Conservation (phyloP, 805 yeast species). For the Myxozyma neglecta region DNA sequence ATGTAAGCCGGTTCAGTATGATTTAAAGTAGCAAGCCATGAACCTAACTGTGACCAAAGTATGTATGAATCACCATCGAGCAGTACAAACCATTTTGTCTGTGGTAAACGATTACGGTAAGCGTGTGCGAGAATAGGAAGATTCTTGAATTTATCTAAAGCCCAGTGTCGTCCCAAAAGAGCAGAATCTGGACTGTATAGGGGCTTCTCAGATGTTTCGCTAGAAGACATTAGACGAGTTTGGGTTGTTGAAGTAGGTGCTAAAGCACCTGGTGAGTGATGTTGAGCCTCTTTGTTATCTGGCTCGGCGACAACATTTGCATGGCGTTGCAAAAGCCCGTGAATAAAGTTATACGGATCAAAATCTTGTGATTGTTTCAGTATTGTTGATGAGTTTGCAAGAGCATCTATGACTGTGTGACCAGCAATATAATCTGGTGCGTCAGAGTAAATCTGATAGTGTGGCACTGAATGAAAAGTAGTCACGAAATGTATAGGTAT, state of each 20-base stretch:
- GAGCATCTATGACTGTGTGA: conserved; percentile 38
- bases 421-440: conserved; percentile 38
- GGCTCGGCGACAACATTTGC: conserved; percentile 1
- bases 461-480: conserved; percentile 36
- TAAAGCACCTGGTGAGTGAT: not conserved
- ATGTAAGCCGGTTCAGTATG: conserved; percentile 37
- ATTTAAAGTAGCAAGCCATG: conserved; percentile 32
- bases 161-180: conserved; percentile 36
- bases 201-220: not conserved
- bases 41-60: conserved; percentile 35
- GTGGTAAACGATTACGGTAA: conserved; percentile 33
- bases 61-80: conserved; percentile 41
- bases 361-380: conserved; percentile 21
- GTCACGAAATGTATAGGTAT: conserved; percentile 41
- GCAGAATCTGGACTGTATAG: not conserved
- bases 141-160: conserved; percentile 42
- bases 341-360: conserved; percentile 31
- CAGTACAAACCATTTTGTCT: conserved; percentile 40
- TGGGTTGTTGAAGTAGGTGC: not conserved
- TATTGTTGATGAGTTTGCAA: conserved; percentile 27
- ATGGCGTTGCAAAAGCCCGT: not conserved
- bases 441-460: conserved; percentile 42
- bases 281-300: not conserved
- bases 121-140: conserved; percentile 43
- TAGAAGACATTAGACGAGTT: not conserved